phyloP scores from a whole-genome alignment of 495 filamentous ascomycete genomes.

The Chaetomium cochliodes region DNA sequence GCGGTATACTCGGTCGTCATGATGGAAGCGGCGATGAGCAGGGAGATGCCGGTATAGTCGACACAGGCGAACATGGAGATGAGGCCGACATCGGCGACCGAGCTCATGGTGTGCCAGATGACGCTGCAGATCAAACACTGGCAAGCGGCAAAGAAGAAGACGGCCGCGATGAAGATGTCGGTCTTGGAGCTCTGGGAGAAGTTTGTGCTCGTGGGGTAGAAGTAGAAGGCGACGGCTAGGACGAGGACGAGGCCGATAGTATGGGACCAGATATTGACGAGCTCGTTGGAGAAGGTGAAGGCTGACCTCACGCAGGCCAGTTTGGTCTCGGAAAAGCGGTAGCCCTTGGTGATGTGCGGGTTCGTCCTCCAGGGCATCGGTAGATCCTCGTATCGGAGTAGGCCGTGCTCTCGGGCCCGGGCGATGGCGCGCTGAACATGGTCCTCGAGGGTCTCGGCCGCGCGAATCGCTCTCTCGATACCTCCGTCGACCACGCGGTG shows the following conservation, averaged over 20 bases:
- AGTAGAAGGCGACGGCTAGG: conserved; percentile 89
- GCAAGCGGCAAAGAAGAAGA: conserved; percentile 96
- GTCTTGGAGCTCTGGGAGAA: conserved; percentile 82
- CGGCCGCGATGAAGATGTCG: conserved; percentile 82
- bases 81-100: conserved; percentile 80
- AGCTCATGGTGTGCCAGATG: conserved; percentile 98
- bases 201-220: conserved; percentile 83
- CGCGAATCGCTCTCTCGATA: conserved; percentile 72
- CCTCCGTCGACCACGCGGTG: conserved; percentile 79
- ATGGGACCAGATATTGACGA: conserved; percentile 98
- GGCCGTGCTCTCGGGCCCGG: conserved; percentile 73
- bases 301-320: conserved; percentile 80
- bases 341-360: conserved; percentile 85
- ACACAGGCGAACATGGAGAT: conserved; percentile 97
- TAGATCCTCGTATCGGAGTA: conserved; percentile 86
- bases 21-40: conserved; percentile 94
- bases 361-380: conserved; percentile 93
- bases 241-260: conserved; percentile 82
- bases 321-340: conserved; percentile 89
- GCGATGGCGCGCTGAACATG: conserved; percentile 76
- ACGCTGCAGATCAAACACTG: conserved; percentile 94
- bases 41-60: conserved; percentile 96
- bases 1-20: conserved; percentile 98
- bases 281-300: conserved; percentile 84
- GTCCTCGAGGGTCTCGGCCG: conserved; percentile 72